Percentiles rank a stretch among this genome's conserved stretches.
These are phyloP conservation scores for Rhodotorula graminis DNA, from an alignment of 768 basidiomycete genomes.

Conservation along the genomic window DNA sequence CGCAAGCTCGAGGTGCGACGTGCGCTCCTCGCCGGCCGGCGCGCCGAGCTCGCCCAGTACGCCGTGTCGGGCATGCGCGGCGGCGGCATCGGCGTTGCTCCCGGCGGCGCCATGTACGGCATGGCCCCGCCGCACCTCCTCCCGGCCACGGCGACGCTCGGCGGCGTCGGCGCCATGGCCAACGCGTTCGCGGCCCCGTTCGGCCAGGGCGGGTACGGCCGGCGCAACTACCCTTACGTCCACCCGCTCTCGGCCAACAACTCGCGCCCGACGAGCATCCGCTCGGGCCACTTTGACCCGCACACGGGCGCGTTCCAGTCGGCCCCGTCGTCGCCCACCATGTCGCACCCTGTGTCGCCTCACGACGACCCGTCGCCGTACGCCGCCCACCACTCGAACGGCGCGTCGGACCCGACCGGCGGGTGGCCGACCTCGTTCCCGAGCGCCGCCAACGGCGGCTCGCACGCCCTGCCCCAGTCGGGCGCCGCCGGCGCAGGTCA, in stretches of 20 bases:
- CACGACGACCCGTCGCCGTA: slow-evolving; percentile 15
- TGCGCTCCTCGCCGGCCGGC: slow-evolving; percentile 26
- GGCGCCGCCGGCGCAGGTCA: background rate
- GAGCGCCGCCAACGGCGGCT: background rate
- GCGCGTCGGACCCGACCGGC: slow-evolving; percentile 1
- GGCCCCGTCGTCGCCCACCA: slow-evolving; percentile 25
- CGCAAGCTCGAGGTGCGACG: slow-evolving; percentile 39
- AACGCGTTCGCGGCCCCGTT: slow-evolving; percentile 40
- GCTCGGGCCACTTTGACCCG: slow-evolving; percentile 33
- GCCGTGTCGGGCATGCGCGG: slow-evolving; percentile 12
- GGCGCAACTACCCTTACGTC: slow-evolving; percentile 42
- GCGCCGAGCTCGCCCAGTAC: slow-evolving; percentile 35
- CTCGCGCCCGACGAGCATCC: slow-evolving; percentile 33
- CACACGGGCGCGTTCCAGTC: slow-evolving; percentile 32
- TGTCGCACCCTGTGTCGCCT: slow-evolving; percentile 25
- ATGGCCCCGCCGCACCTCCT: slow-evolving; percentile 48
- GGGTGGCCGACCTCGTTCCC: slow-evolving; percentile 26
- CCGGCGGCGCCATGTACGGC: slow-evolving; percentile 47
- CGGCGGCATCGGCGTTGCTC: slow-evolving; percentile 2
- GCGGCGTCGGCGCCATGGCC: slow-evolving; percentile 36
- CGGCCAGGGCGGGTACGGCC: slow-evolving; percentile 36
- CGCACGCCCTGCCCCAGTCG: slow-evolving; percentile 6
- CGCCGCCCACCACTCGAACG: background rate
- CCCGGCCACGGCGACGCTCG: slow-evolving; percentile 33
- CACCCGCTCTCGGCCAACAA: slow-evolving; percentile 33